Base-by-base conservation (phyloP, 2,329 filamentous ascomycete species). In the Fusarium scirpi region DNA sequence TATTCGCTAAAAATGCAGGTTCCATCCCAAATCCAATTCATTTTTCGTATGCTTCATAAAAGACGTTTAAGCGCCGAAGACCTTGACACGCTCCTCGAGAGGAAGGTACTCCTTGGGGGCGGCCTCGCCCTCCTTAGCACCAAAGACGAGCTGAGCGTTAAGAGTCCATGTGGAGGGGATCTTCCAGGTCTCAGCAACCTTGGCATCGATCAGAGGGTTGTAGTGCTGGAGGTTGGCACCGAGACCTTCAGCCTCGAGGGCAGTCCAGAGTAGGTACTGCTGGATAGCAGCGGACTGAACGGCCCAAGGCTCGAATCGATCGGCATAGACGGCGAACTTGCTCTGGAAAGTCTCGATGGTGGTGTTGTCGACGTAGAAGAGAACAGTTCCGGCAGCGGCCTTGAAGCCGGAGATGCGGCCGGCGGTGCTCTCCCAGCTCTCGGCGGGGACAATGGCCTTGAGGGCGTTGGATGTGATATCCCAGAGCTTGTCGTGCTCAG, bases 221-320 rank as follows among this genome's bases (percentile, higher is more conserved):
- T 97, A 97, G 85, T 97, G 94, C 86, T 97, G 94, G 56, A 97
- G 86, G 86, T 94, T 97, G 78, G 91, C 92, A 71, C 94, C 94
- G 60, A 97, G 88, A 30, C 94, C 94, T 79, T 96, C 93, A 65
- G 90, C 86, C 83, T 94, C 92, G 61, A 97, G 89, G 6, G 91
- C 92, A 20, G 90, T 91, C 94, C 94, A 97, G 73, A 94, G 79
- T 71, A 89, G 85, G 82, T 88, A 92, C 85, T 97, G 92, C 80
- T 82, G 77, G 89, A 97, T 97, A 80, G 87, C 94, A 79, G 87
- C 87, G 69, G 90, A 90, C 82, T 97, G 93, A 69, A 87, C 84
- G 61, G 90, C 89, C 92, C 93, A 97, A 74, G 79, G 78, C 66
- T 90, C 89, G 86, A 97, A 97, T 74, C 91, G 89, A 79, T 95